Conservation (phyloP, 164 flowering plant genomes). For the Protea cynaroides region DNA sequence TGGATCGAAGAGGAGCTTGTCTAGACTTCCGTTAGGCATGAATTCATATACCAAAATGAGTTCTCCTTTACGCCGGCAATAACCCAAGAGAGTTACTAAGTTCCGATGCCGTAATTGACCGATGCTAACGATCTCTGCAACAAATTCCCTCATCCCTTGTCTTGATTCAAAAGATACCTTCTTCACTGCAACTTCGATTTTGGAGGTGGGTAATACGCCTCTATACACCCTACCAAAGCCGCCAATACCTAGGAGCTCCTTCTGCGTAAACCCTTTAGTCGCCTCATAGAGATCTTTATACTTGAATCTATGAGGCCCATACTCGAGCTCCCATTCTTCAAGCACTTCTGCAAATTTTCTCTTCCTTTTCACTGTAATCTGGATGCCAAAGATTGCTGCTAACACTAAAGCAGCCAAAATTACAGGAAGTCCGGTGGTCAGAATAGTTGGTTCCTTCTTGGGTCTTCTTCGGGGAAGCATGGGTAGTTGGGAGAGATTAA, state of each 20-base stretch:
- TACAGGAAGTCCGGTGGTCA: slow-evolving; percentile 23
- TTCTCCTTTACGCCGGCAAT: slow-evolving; percentile 39
- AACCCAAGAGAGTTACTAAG: slow-evolving; percentile 47
- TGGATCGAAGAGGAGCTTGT: slow-evolving; percentile 20
- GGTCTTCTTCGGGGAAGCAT: slow-evolving; percentile 20
- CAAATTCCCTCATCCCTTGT: slow-evolving; percentile 46
- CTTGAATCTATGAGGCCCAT: slow-evolving; percentile 34
- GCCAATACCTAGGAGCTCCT: slow-evolving; percentile 36
- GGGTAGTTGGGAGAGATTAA: slow-evolving; percentile 38
- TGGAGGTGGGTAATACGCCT: slow-evolving; percentile 30
- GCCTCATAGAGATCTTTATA: slow-evolving; percentile 38
- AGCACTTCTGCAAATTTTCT: slow-evolving; percentile 29
- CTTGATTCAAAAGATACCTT: slow-evolving; percentile 44
- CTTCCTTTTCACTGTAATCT: slow-evolving; percentile 15
- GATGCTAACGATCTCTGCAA: slow-evolving; percentile 42
- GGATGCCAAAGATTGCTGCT: neutral
- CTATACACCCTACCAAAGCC: slow-evolving; percentile 55
- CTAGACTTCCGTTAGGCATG: slow-evolving; percentile 57
- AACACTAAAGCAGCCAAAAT: neutral
- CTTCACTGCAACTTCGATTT: slow-evolving; percentile 43
- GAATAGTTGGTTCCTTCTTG: slow-evolving; percentile 7
- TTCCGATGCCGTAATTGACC: slow-evolving; percentile 49
- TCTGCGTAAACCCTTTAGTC: slow-evolving; percentile 36
- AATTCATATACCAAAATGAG: slow-evolving; percentile 48
- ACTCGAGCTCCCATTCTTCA: slow-evolving; percentile 48